These are phyloP conservation scores for Suillus lakei DNA, from an alignment of 768 basidiomycete species.

Conservation along the genomic window DNA sequence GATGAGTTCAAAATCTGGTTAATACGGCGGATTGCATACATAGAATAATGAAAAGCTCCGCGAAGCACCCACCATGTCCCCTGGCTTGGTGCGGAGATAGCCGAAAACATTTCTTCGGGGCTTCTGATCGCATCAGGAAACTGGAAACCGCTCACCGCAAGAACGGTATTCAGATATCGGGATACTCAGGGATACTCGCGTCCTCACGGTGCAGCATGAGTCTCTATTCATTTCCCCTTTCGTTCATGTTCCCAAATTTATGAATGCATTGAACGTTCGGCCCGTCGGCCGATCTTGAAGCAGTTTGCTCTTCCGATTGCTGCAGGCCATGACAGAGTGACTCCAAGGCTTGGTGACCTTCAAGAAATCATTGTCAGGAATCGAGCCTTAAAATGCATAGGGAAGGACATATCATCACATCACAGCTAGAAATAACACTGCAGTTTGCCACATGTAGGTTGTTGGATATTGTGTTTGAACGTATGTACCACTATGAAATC, in stretches of 20 bases:
- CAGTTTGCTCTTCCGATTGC: neutral
- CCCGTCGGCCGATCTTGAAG: neutral
- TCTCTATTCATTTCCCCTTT: neutral
- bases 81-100: neutral
- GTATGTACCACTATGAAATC: neutral
- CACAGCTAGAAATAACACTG: neutral
- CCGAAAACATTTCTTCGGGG: neutral
- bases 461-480: neutral
- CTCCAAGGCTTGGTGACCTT: neutral
- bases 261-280: neutral
- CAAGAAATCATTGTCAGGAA: neutral
- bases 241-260: neutral
- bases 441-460: neutral
- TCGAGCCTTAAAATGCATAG: neutral
- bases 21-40: neutral
- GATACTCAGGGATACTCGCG: neutral
- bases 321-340: neutral
- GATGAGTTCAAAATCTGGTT: neutral
- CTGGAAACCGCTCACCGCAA: constrained; percentile 7
- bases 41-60: neutral
- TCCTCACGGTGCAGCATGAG: neutral
- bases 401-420: neutral
- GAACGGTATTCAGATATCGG: constrained; percentile 1
- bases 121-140: neutral
- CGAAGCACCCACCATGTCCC: neutral